Evolutionary conservation across 2,329 filamentous ascomycete species (phyloP).

Genomic region (Aspergillus arachidicola): DNA sequence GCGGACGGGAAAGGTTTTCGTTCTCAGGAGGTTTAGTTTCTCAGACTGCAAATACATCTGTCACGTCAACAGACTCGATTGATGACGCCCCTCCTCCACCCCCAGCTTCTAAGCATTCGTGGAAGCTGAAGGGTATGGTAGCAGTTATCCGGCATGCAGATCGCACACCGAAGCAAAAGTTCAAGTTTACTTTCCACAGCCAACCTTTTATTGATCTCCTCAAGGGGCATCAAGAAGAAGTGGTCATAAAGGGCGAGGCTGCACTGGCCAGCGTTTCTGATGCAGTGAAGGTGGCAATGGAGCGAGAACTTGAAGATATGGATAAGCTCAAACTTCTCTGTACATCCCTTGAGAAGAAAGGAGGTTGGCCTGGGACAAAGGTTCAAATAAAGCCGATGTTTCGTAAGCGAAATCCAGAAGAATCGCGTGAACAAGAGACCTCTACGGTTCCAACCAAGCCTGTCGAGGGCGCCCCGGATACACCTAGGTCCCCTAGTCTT

Average conservation of each 20-base stretch:
- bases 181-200: conserved; percentile 98
- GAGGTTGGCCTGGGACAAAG: conserved; percentile 91
- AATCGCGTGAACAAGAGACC: conserved; percentile 41
- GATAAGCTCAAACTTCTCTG: conserved; percentile 83
- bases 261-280: conserved; percentile 86
- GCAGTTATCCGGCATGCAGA: conserved; percentile 96
- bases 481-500: conserved; percentile 23
- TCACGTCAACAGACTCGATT: conserved; percentile 27
- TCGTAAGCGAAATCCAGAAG: conserved; percentile 76
- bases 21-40: conserved; percentile 25
- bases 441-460: conserved; percentile 19
- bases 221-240: conserved; percentile 94
- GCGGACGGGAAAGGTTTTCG: conserved; percentile 25
- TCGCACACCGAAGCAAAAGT: conserved; percentile 97
- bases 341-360: conserved; percentile 89
- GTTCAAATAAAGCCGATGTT: conserved; percentile 99
- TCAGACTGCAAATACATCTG: conserved; percentile 30
- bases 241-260: conserved; percentile 87
- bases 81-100: conserved; percentile 52
- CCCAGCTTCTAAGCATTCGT: conserved; percentile 82
- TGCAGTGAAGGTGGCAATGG: conserved; percentile 79
- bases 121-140: conserved; percentile 97
- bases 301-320: conserved; percentile 78
- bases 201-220: conserved; percentile 93
- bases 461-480: conserved; percentile 20